phyloP scores from a whole-genome alignment of 2,329 filamentous ascomycete species.

The Daldinia eschscholtzii region DNA sequence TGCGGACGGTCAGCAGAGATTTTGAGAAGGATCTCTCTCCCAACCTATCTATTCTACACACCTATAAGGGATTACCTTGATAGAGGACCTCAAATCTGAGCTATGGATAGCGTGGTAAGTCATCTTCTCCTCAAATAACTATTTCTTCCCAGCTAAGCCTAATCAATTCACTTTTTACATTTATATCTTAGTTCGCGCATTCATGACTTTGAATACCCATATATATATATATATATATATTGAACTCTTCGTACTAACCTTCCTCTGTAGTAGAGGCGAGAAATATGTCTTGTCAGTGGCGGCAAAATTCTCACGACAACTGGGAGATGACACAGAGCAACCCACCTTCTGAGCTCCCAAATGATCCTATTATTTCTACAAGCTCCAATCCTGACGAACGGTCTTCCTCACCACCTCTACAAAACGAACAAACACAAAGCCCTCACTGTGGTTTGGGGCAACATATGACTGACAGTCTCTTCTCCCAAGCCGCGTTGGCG shows the following conservation, averaged over 20 bases:
- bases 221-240: neutral
- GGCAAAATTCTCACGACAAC: conserved; percentile 18
- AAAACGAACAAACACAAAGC: conserved; percentile 10
- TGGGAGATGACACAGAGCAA: conserved; percentile 39
- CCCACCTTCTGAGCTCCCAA: conserved; percentile 37
- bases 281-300: conserved; percentile 39
- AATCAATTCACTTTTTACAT: neutral
- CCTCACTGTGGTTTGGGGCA: neutral
- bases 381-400: conserved; percentile 40
- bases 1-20: neutral
- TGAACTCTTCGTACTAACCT: conserved; percentile 5
- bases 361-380: conserved; percentile 32
- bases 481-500: conserved; percentile 32
- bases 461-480: conserved; percentile 18
- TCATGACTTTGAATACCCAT: neutral
- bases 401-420: conserved; percentile 27
- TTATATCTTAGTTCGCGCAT: neutral
- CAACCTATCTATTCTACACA: neutral
- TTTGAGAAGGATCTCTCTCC: neutral
- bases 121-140: neutral
- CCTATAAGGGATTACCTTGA: neutral
- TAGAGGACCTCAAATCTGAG: neutral
- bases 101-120: neutral
- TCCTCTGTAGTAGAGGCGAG: conserved; percentile 3
- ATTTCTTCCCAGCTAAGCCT: neutral